Base-by-base conservation (phyloP, 1,284 basidiomycete species). In the Moesziomyces antarcticus region DNA sequence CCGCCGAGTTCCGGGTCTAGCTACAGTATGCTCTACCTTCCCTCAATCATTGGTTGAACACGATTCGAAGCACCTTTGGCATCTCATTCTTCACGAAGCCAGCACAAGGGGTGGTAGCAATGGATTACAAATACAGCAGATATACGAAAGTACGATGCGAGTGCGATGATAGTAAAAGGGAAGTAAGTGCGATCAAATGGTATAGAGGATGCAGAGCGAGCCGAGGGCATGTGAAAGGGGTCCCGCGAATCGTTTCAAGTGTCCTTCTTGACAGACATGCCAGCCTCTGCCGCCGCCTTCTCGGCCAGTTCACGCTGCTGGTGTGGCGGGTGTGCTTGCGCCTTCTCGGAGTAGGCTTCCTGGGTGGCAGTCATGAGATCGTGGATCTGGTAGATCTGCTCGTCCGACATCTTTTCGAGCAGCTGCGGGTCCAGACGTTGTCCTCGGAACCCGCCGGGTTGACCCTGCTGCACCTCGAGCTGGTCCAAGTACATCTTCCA, bases 381-480 rank as follows among this genome's bases (percentile, higher is more conserved):
- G 58, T 83, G 81, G 22, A 84, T 70, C 66, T 84, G 83, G 40
- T 82, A 79, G n/a, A 84, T 75, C 75, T 84, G 83, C 64, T 84
- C 82, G 40, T 83, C 78, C 3, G 82, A 82, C 49, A 84, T 66
- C 69, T 77, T 79, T 18, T 81, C 79, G 18, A 81, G 51, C 41
- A 81, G 47, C 25, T 65, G 58, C 14, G 77, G 55, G 41, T 81
- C 77, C 16, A 83, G 45, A 11, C 76, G 50, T 30, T 72, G 47
- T 0, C 81, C 80, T 6, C 66, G 57, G 45, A 70, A 67, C 2
- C 75, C 75, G 0, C 63, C 58, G 9, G 65, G 57, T 14, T 69
- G 46, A 16, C 69, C 65, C 40, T 69, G 69, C 24, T 75, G 65
- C 35, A 68, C 67, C 49, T 77, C 75, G 9, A 84, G 55, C 11